Base-by-base conservation (phyloP, 1,139 yeast species). In the Protomyces arabidopsidicola region DNA sequence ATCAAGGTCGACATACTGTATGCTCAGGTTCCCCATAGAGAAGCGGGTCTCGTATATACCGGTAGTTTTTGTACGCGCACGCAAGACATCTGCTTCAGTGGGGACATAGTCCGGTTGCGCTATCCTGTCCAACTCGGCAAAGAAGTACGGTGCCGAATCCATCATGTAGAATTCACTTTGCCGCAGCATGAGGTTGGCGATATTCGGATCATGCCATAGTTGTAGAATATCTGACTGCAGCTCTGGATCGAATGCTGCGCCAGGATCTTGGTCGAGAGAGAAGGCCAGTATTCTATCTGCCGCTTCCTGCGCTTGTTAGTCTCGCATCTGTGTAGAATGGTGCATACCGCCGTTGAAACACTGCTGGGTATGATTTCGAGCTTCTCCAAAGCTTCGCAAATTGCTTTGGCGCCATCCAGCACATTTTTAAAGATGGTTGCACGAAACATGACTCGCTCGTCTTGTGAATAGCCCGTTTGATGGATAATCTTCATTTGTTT, bases 391-490 rank as follows among this genome's bases (percentile, higher is more conserved):
- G 62, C 62, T 39, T 58, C 62, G 56, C 62, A 58, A 20, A 93
- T 77, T 34, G 86, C 85, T 72, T 88, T 86, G 95, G 93, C 91
- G 45, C 91, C 83, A 69, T 90, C 95, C 62, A 91, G 83, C 1
- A 95, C 84, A 75, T 93, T 98, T 35, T 88, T 88, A 97, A 97
- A 93, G 31, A 95, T 88, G 12, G 93, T 89, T 68, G 90, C 90
- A 6, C 90, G 76, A 73, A 90, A 95, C 72, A 89, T 93, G 55
- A 79, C 73, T 62, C 96, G 78, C 74, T 95, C 98, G 69, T 84
- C 87, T 54, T 82, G 82, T 0, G 87, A 80, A 75, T 91, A 93
- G 3, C 97, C 96, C 34, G 88, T 86, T 68, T 90, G 88, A 74
- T 93, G 98, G 60, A 90, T 75, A 36, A 93, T 78, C 70, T 88